Evolutionary conservation across 31 red algal species (phyloP), one percentile per base, ranked within the genome.

Genomic region (Odonthalia washingtoniensis): DNA sequence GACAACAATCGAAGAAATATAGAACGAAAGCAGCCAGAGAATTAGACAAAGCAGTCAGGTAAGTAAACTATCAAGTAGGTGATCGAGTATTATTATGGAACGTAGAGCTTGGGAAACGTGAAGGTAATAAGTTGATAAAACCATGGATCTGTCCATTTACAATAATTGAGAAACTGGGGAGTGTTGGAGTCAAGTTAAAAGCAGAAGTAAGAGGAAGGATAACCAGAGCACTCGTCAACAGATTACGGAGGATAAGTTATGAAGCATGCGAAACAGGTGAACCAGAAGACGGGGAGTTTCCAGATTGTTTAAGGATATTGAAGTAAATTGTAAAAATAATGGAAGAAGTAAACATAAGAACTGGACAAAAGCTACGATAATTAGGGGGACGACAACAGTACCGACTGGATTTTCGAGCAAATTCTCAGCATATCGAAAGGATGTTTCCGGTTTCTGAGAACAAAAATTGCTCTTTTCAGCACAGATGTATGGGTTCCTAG

Each of bases 191-290:
- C 33, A 6, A 18, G 14, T 26, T 72, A 72, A 26, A 34, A 72
- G 9, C 67, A 34, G 67, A 72, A 36, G 67, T 72, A 36, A 36
- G 67, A 6, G 67, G 28, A 72, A 72, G 28, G 67, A 72, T 72
- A 18, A 26, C 28, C 12, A 12, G 67, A 12, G 67, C 33, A 72
- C 67, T 18, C 9, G 67, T 12, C 6, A 72, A 72, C 27, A 30
- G 67, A 26, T 26, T 72, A 12, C 26, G 27, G 28, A 12, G 33
- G 27, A 72, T 72, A 18, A 36, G 27, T 36, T 12, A 30, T 9
- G 67, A 12, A 12, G 33, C 28, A 34, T 9, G 14, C 6, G 67
- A 72, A 12, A 34, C 67, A 18, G 67, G 27, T 30, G 27, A 72
- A 12, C 67, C 67, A 26, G 6, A 12, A 12, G 67, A 72, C 27